Percentiles rank a stretch among this genome's conserved stretches.
Conservation (phyloP, 2,329 filamentous ascomycete genomes). For the Stemphylium lycopersici region DNA sequence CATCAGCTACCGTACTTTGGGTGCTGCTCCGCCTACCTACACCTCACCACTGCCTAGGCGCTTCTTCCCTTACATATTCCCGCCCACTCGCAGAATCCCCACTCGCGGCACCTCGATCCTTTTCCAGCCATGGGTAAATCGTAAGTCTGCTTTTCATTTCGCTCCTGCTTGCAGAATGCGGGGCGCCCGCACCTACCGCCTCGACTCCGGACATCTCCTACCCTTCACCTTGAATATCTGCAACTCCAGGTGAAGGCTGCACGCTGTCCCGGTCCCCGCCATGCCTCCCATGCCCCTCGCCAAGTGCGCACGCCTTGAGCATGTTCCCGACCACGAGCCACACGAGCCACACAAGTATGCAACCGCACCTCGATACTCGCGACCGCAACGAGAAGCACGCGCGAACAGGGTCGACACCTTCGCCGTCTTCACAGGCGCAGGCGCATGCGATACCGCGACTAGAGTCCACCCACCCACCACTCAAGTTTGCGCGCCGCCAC, state of each 20-base stretch:
- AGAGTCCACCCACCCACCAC: slow-evolving; percentile 27
- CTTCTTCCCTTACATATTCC: slow-evolving; percentile 13
- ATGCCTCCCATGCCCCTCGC: slow-evolving; percentile 13
- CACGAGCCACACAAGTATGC: slow-evolving; percentile 17
- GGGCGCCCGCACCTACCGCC: slow-evolving; percentile 16
- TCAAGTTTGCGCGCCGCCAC: slow-evolving; percentile 43
- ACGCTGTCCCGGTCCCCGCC: slow-evolving; percentile 5
- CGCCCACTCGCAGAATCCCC: slow-evolving; percentile 6
- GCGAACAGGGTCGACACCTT: slow-evolving; percentile 12
- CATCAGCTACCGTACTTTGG: slow-evolving; percentile 11
- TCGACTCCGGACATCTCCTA: slow-evolving; percentile 23
- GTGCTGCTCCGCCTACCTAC: slow-evolving; percentile 22
- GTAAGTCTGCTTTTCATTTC: slow-evolving; percentile 40
- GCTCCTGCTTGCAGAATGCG: slow-evolving; percentile 20
- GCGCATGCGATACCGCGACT: slow-evolving; percentile 32
- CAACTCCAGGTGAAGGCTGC: slow-evolving; percentile 6
- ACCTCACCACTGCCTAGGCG: slow-evolving; percentile 21
- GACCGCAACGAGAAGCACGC: slow-evolving; percentile 6
- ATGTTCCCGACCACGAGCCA: slow-evolving; percentile 9
- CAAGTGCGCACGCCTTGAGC: slow-evolving; percentile 2
- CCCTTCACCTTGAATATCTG: slow-evolving; percentile 24
- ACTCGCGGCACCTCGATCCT: slow-evolving; percentile 7
- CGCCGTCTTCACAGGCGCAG: slow-evolving; percentile 24
- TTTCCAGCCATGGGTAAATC: slow-evolving; percentile 49
- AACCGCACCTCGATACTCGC: slow-evolving; percentile 7